These are phyloP conservation scores for Ogataea hybrid DNA, from an alignment of 1,139 yeast genomes.

Conservation along the genomic window DNA sequence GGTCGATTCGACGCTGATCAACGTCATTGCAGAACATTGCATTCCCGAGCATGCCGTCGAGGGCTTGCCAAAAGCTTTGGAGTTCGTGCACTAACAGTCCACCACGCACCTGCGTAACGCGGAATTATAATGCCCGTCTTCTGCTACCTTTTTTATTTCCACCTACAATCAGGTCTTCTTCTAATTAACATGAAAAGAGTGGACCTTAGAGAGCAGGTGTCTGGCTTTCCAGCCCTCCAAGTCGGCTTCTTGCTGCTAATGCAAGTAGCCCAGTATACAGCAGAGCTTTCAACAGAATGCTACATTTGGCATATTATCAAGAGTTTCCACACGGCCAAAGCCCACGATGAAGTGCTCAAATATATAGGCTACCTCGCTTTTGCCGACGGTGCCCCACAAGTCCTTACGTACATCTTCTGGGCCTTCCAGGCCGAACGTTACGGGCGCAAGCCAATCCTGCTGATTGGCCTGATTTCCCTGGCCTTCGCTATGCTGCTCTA, in stretches of 20 bases:
- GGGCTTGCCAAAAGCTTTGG: no score
- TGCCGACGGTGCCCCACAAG: constrained; percentile 53
- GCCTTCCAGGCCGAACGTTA: constrained; percentile 51
- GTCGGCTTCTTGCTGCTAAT: constrained; percentile 45
- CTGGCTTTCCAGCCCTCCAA: constrained; percentile 53
- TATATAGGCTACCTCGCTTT: constrained; percentile 62
- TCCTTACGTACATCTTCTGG: constrained; percentile 57
- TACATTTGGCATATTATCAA: constrained; percentile 64
- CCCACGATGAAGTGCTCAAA: constrained; percentile 43
- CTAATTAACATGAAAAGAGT: background rate
- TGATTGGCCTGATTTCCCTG: constrained; percentile 52
- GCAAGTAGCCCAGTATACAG: constrained; percentile 59
- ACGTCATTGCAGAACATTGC: no score
- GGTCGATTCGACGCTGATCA: no score
- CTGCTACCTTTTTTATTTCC: no score
- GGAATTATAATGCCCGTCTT: no score
- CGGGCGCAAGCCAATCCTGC: constrained; percentile 56
- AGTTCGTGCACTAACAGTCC: no score
- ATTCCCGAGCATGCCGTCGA: no score
- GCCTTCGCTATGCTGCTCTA: constrained; percentile 46
- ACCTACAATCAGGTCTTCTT: background rate
- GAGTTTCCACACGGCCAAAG: constrained; percentile 53
- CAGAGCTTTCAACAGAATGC: constrained; percentile 63
- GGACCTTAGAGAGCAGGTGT: background rate
- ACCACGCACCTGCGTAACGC: no score